phyloP scores from a whole-genome alignment of 768 basidiomycete species.

The Leccinum barrowsii region DNA sequence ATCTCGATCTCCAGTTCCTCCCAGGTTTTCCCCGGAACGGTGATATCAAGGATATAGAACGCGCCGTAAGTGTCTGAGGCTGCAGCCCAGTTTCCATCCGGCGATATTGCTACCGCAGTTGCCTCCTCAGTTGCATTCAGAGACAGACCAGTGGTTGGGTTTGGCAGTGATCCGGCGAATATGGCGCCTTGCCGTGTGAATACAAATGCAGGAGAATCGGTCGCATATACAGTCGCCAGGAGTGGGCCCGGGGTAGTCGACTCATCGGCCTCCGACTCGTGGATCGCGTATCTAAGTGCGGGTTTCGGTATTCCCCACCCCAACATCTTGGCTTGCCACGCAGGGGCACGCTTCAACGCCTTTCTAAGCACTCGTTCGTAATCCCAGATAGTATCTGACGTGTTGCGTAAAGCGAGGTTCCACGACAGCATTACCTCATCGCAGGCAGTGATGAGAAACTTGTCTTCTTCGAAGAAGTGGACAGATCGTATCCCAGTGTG shows the following conservation, averaged over 20 bases:
- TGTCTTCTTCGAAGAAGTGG: constrained; percentile 12
- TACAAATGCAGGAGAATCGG: constrained; percentile 3
- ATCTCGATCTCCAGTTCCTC: background rate
- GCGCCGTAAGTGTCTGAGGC: constrained; percentile 1
- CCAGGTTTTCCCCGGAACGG: background rate
- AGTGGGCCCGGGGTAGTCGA: background rate
- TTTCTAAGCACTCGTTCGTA: background rate
- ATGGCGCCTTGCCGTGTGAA: background rate
- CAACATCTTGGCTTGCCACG: constrained; percentile 2
- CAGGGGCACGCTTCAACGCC: background rate
- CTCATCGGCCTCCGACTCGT: background rate
- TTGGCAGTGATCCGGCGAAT: background rate
- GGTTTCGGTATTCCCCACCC: constrained; percentile 6
- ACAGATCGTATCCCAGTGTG: constrained; percentile 8
- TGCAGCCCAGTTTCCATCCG: constrained; percentile 18
- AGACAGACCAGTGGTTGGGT: background rate
- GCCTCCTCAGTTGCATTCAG: background rate
- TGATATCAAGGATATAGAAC: constrained; percentile 11
- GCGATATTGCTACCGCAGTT: constrained; percentile 14
- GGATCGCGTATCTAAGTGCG: background rate
- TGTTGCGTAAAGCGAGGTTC: constrained; percentile 4
- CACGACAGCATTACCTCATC: constrained; percentile 9
- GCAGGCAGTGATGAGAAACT: constrained; percentile 5
- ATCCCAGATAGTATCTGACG: background rate
- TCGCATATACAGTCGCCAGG: background rate